Conservation (phyloP, 2,329 filamentous ascomycete genomes). For the Xylariales sp. region DNA sequence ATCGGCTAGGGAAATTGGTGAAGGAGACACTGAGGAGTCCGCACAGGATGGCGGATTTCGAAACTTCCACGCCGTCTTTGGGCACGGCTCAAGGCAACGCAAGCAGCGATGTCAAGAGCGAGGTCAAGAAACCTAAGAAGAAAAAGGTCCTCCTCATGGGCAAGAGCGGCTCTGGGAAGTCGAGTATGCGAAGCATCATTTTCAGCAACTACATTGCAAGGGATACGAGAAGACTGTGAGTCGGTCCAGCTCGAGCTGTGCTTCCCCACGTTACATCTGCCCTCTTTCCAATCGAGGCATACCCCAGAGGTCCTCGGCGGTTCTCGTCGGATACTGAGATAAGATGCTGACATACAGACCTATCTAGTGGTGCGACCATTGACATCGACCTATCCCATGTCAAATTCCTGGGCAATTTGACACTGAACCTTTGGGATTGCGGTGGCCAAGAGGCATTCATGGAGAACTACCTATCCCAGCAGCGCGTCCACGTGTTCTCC, state of each 20-base stretch:
- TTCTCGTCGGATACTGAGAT: not conserved
- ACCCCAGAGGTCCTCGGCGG: not conserved
- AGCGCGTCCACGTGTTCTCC: slow-evolving; percentile 93
- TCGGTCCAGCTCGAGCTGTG: slow-evolving; percentile 7
- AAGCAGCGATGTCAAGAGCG: slow-evolving; percentile 35
- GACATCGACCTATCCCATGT: slow-evolving; percentile 98
- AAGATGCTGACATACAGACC: not conserved
- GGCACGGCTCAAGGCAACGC: slow-evolving; percentile 7
- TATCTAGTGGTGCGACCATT: slow-evolving; percentile 75
- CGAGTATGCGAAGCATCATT: slow-evolving; percentile 97
- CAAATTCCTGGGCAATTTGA: slow-evolving; percentile 96
- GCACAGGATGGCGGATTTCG: slow-evolving; percentile 22
- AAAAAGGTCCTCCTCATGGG: slow-evolving; percentile 88
- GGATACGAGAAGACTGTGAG: slow-evolving; percentile 78
- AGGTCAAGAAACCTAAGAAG: slow-evolving; percentile 70
- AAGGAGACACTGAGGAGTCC: not conserved
- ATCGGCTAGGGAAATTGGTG: not conserved
- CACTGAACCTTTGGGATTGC: slow-evolving; percentile 97
- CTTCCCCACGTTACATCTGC: not conserved
- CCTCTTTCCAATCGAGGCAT: not conserved
- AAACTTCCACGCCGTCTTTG: slow-evolving; percentile 21
- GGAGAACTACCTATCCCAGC: slow-evolving; percentile 94
- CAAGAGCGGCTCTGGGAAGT: slow-evolving; percentile 95
- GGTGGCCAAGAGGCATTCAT: slow-evolving; percentile 98
- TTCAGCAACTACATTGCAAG: slow-evolving; percentile 99